Evolutionary conservation across 148 eudicot genomes (phyloP).

Genomic region (Chenopodium formosanum): DNA sequence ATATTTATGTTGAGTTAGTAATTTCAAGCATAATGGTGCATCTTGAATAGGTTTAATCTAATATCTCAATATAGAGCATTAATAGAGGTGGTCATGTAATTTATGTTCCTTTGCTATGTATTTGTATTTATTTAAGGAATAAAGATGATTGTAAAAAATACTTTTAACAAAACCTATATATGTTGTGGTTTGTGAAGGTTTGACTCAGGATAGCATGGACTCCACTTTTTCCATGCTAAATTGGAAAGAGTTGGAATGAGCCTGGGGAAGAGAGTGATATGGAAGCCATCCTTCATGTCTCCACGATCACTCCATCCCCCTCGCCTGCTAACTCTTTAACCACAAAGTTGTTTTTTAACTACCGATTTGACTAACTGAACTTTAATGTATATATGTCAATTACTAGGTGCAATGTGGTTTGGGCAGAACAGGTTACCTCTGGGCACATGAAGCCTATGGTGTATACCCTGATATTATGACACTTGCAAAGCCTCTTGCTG

Average conservation of each 20-base stretch:
- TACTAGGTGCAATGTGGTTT: conserved; percentile 89
- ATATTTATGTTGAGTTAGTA: background rate
- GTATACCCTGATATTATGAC: conserved; percentile 87
- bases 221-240: background rate
- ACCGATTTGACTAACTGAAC: conserved; percentile 9
- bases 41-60: background rate
- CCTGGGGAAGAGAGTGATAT: background rate
- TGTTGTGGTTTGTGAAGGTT: background rate
- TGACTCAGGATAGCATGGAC: background rate
- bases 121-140: background rate
- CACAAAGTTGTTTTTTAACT: background rate
- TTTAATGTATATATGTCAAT: conserved; percentile 3
- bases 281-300: background rate
- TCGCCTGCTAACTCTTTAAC: background rate
- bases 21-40: background rate
- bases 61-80: background rate
- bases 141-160: background rate
- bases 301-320: background rate
- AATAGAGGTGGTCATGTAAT: background rate
- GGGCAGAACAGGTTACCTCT: conserved; percentile 87
- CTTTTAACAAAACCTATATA: background rate
- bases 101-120: background rate
- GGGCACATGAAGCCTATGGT: conserved; percentile 82
- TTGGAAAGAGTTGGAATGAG: background rate
- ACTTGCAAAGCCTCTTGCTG: conserved; percentile 89